Evolutionary conservation across 148 eudicot species (phyloP), one percentile per base, ranked within the genome.

Genomic region (Spergularia marina): DNA sequence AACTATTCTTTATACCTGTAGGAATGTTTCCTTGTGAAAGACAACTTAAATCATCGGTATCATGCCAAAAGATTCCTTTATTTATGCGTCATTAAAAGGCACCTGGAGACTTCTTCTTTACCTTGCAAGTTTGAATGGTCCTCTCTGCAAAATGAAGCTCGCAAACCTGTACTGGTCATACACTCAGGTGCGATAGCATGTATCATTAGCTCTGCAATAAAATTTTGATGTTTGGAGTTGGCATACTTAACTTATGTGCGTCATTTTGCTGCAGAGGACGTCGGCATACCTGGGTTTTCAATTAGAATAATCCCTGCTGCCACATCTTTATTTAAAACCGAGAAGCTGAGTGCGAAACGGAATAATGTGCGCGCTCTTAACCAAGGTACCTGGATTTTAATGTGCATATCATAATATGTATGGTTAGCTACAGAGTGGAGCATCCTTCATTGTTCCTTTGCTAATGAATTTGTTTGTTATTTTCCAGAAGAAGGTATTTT

Each of bases 1-100:
- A 72, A 8, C 40, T 49, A 2, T 20, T 60, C 20, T 64, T 72
- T 69, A 30, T 57, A 21, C 21, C 72, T 75, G 76, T 86, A 95
- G 98, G 96, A 90, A 81, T 90, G 96, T 69, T 95, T 95, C 84
- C 91, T 83, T 76, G 98, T 92, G 70, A 95, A 95, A 78, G 98
- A 95, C 83, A 92, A 89, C 79, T 81, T 95, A 76, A 90, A 95
- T 83, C 81, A 92, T 75, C 86, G 97, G 44, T 95, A 92, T 84
- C 94, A 92, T 88, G 97, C 96, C 76, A 95, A 95, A 87, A 91
- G 98, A 79, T 92, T 86, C 71, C 94, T 95, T 25, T 95, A 95
- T 78, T 93, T 95, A 25, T 87, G 96, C 75, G 69, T 87, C 53
- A 82, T 95, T 62, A 95, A 92, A 87, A 92, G 86, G 79, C 82